Percentiles rank a stretch among this genome's conserved stretches.
phyloP scores from a whole-genome alignment of 129 eudicot genomes.

The Flaveria bidentis region DNA sequence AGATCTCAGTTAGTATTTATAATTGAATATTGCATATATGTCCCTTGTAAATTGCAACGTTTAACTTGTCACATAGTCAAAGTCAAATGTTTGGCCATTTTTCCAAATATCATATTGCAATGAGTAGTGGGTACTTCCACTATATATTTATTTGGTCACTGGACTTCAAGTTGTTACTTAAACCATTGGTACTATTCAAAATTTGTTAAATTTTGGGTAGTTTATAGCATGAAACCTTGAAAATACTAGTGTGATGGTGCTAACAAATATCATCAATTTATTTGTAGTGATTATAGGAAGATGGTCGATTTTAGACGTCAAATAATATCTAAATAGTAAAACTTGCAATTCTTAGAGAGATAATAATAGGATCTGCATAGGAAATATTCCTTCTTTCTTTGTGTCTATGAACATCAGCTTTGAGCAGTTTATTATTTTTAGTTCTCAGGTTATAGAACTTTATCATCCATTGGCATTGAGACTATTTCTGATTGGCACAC shows the following conservation, averaged over 20 bases:
- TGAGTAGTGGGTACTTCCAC: neutral
- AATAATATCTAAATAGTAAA: neutral
- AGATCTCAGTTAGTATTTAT: neutral
- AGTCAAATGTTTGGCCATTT: neutral
- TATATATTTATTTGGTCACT: neutral
- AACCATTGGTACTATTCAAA: neutral
- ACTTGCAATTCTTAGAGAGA: neutral
- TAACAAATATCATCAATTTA: neutral
- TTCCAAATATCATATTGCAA: conserved; percentile 3
- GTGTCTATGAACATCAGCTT: conserved; percentile 8
- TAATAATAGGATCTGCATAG: neutral
- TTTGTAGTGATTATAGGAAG: neutral
- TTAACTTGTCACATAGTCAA: neutral
- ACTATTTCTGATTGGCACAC: conserved; percentile 86
- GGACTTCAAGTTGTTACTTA: neutral
- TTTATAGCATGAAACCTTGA: neutral
- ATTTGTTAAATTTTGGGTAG: neutral
- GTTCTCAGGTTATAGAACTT: conserved; percentile 74
- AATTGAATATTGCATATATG: too few relatives aligned
- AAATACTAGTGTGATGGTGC: neutral
- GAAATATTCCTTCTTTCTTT: too few relatives aligned
- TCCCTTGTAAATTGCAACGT: too few relatives aligned
- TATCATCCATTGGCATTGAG: conserved; percentile 96
- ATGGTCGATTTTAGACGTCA: neutral
- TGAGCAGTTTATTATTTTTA: conserved; percentile 1